These are phyloP conservation scores for Saccharomyces hybrid DNA, from an alignment of 1,139 yeast genomes.

Conservation along the genomic window DNA sequence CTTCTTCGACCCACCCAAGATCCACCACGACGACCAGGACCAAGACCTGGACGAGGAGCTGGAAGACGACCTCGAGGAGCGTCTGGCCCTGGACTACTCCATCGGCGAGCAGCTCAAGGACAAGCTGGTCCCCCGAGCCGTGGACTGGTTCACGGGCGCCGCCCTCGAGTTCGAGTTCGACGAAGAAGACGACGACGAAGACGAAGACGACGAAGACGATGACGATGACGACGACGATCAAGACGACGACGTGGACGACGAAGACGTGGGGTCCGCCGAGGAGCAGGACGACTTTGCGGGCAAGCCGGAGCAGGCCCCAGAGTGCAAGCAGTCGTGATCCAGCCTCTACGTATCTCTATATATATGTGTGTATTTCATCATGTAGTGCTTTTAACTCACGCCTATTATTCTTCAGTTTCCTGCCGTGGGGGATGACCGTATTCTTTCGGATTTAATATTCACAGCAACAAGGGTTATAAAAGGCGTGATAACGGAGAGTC, in stretches of 20 bases:
- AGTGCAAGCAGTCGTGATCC: constrained; percentile 63
- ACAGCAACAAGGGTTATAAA: background rate
- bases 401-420: background rate
- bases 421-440: background rate
- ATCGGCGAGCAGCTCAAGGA: constrained; percentile 96
- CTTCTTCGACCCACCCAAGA: constrained; percentile 89
- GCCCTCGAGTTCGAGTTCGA: constrained; percentile 56
- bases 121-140: constrained; percentile 88
- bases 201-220: constrained; percentile 49
- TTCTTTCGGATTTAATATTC: background rate
- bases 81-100: constrained; percentile 87
- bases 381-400: background rate
- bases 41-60: constrained; percentile 38
- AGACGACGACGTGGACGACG: constrained; percentile 34
- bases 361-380: background rate
- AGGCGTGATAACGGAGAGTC: background rate
- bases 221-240: constrained; percentile 45
- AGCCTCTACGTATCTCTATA: background rate
- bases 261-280: constrained; percentile 25
- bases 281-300: constrained; percentile 37
- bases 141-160: constrained; percentile 97
- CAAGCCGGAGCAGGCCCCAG: constrained; percentile 61
- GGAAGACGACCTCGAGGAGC: constrained; percentile 65
- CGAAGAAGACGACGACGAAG: constrained; percentile 49
- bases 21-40: constrained; percentile 43